These are phyloP conservation scores for Beauveria sp. DNA, from an alignment of 2,329 filamentous ascomycete species.

Conservation along the genomic window DNA sequence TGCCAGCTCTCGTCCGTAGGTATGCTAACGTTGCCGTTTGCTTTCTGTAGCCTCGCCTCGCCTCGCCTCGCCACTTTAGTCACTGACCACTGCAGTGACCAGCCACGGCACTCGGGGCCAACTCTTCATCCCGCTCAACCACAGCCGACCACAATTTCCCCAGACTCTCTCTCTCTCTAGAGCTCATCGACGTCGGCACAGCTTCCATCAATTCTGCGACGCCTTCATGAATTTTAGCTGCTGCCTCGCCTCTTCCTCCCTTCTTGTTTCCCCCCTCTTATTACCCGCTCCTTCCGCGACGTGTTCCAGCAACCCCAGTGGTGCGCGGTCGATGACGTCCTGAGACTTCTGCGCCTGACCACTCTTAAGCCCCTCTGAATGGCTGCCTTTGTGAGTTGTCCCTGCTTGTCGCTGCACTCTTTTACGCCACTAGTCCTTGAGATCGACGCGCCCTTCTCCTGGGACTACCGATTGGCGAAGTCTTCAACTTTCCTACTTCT, in stretches of 20 bases:
- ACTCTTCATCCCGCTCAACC: slow-evolving; percentile 1
- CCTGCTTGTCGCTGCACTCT: neutral
- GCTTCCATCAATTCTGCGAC: neutral
- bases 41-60: neutral
- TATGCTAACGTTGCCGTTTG: neutral
- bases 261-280: neutral
- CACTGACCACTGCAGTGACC: neutral
- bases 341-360: slow-evolving; percentile 10
- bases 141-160: neutral
- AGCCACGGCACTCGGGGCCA: slow-evolving; percentile 7
- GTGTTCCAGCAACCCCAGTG: neutral
- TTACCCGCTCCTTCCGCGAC: neutral
- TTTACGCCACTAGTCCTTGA: neutral
- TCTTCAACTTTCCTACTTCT: neutral
- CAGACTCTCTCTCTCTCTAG: neutral
- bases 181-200: neutral
- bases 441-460: neutral
- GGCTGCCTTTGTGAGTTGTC: slow-evolving; percentile 12
- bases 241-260: neutral
- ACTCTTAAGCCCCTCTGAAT: slow-evolving; percentile 9
- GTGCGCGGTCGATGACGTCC: slow-evolving; percentile 11
- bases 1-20: neutral
- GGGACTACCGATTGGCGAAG: neutral
- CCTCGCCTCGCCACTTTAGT: neutral
- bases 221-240: slow-evolving; percentile 2